Conservation (phyloP, 345 rosid species). For the Sisymbrium irio region DNA sequence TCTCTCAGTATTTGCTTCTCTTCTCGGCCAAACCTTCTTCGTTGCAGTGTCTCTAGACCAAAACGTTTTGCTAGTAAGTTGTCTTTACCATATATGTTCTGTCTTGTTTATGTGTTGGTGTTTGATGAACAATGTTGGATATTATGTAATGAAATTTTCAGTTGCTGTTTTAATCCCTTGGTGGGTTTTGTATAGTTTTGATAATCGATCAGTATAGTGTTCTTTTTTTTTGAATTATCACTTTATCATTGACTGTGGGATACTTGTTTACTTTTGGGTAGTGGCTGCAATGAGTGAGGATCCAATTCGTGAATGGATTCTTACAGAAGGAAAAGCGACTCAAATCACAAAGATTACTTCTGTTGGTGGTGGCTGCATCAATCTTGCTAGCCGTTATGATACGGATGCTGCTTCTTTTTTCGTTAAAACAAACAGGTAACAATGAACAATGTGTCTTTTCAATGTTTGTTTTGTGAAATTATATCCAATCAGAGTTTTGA, state of each 20-base stretch:
- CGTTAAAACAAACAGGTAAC: constrained; percentile 81
- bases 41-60: constrained; percentile 38
- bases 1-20: constrained; percentile 42
- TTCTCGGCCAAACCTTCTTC: constrained; percentile 40
- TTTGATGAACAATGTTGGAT: neutral
- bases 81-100: neutral
- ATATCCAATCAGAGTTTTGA: neutral
- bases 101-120: too few species aligned
- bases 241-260: too few species aligned
- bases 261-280: constrained; percentile 11
- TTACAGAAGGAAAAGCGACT: constrained; percentile 79
- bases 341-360: constrained; percentile 62
- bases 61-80: constrained; percentile 50
- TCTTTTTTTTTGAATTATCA: neutral
- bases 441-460: neutral
- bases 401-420: constrained; percentile 85
- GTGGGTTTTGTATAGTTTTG: neutral
- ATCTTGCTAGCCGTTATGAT: constrained; percentile 66
- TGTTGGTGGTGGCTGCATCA: constrained; percentile 94
- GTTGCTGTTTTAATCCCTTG: neutral
- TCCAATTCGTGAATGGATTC: constrained; percentile 85
- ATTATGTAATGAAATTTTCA: neutral
- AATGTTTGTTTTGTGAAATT: neutral
- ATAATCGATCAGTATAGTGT: neutral
- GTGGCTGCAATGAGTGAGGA: constrained; percentile 80